Evolutionary conservation across 495 filamentous ascomycete genomes (phyloP), one percentile per base, ranked within the genome.

Genomic region (Annulohypoxylon nitens): DNA sequence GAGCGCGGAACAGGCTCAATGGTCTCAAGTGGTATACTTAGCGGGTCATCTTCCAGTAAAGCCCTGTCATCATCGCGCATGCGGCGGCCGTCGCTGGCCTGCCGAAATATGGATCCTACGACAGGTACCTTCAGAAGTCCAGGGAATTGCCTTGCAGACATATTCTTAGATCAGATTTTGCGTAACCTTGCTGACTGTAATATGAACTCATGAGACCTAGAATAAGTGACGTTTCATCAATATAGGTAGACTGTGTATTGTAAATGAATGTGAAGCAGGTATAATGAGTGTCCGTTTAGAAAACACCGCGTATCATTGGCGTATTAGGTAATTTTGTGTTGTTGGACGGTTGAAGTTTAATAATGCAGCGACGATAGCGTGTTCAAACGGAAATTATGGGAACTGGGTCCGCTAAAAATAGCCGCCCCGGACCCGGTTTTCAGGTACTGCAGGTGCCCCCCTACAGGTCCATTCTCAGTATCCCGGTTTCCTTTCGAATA

Each of bases 11-110:
- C 3, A 12, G 60, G 48, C 23, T 64, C 64, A 12, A 47, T 34
- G 30, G 50, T 76, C 58, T 76, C 70, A 23, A 76, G 70, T 16
- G 70, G 70, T 47, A 78, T 73, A 16, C 68, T 65, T 50, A 76
- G 55, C 26, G 70, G 63, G 41, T 78, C 76, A 23, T 76, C 74
- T 63, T 76, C 76, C 11, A 78, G 54, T 26, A 78, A 59, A 70
- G 70, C 71, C 57, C 45, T 64, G 34, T 47, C 68, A 43, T 78
- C 76, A 54, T 76, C 70, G 26, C 57, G 33, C 55, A 20, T 43
- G 0, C 16, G 76, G 33, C 36, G 50, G 7, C 33, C 41, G n/a
- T 61, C 34, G 6, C 34, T 20, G 4, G 16, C 12, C 33, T 37
- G 53, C 37, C 48, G 54, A 26, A 71, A 48, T 37, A 78, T 41